Evolutionary conservation across 1,139 yeast genomes (phyloP), one percentile per base, ranked within the genome.

Genomic region (Pichia sp.): DNA sequence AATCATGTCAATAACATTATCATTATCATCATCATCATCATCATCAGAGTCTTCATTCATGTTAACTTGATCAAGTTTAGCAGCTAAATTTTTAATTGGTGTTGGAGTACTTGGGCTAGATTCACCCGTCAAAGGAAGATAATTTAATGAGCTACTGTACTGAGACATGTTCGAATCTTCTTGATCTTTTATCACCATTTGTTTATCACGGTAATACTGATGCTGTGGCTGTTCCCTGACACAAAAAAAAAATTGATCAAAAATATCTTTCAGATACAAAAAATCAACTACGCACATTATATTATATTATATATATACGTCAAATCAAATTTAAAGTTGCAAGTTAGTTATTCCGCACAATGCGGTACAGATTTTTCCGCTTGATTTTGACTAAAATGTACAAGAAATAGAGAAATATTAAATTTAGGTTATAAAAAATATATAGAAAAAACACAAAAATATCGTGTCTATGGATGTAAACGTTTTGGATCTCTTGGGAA

Each of bases 401-500:
- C 16, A 16, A 16, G 16, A 16, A 16, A 16, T 16, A 16, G 16
- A 16, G 16, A 16, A 16, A 16, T 16, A 16, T 16, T 16, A 16
- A 16, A 16, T 16, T 16, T 16, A 16, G 16, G 16, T 29, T 29
- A n/a, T 16, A 29, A 12, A 29, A 8, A 10, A 10, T 29, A 9
- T 29, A 29, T 29, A 9, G 10, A 10, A 10, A 29, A 25, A n/a
- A 35, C n/a, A 16, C 26, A 22, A 7, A 22, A 2, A 10, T 6
- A 25, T 12, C 3, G 11, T 5, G 26, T 9, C 22, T 27, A 84
- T 73, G 98, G 98, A 65, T 86, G 80, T 62, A 92, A 74, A 72
- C 98, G 83, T 67, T 72, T 83, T 56, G 98, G 98, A 68, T 92
- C 99, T 75, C 99, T 86, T 64, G 99, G 99, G 92, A 92, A 92